These are phyloP conservation scores for Gossypium trilobum DNA, from an alignment of 441 rosid species.

Conservation along the genomic window DNA sequence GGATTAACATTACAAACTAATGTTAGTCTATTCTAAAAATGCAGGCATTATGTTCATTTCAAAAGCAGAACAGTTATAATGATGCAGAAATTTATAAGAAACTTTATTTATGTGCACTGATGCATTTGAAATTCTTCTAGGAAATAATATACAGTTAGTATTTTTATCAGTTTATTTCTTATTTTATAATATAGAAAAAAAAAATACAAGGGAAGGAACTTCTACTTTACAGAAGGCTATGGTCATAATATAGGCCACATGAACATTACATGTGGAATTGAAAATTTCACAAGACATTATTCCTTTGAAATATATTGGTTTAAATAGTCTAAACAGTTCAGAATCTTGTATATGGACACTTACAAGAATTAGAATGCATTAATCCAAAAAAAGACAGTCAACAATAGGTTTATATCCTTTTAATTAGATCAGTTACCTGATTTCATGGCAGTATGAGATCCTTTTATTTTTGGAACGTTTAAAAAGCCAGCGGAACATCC, in stretches of 20 bases:
- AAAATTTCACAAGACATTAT: background rate
- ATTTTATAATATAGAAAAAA: background rate
- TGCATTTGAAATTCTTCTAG: background rate
- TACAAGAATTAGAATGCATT: background rate
- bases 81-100: background rate
- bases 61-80: background rate
- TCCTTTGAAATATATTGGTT: background rate
- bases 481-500: conserved; percentile 97
- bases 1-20: background rate
- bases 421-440: conserved; percentile 45
- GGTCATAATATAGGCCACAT: background rate
- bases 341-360: background rate
- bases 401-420: background rate
- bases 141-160: background rate
- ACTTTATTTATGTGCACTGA: background rate
- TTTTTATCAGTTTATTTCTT: background rate
- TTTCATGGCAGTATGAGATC: conserved; percentile 97
- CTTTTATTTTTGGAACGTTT: conserved; percentile 95
- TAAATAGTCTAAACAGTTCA: background rate
- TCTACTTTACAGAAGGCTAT: background rate
- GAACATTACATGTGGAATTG: background rate
- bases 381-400: background rate
- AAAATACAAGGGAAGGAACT: background rate
- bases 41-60: background rate
- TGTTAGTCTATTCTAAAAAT: background rate